Conservation (phyloP, 768 basidiomycete species). For the Boletus rubescentipes region DNA sequence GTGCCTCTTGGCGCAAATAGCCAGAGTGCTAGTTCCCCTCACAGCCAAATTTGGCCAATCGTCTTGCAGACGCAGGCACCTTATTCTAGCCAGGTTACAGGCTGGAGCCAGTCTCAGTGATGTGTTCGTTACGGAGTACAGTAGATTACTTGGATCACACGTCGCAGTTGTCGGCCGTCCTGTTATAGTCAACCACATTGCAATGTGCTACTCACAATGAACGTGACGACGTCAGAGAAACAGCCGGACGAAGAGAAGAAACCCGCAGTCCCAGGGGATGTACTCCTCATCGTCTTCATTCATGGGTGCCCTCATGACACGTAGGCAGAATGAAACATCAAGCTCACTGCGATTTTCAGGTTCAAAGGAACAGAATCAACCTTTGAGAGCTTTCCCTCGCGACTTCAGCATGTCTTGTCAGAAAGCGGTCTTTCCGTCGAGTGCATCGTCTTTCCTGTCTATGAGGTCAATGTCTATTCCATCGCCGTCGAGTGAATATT, state of each 20-base stretch:
- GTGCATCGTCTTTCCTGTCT: constrained; percentile 82
- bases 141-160: background rate
- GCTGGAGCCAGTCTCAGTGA: constrained; percentile 33
- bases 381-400: constrained; percentile 74
- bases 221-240: constrained; percentile 4
- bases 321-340: background rate
- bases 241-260: constrained; percentile 3
- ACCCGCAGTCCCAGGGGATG: constrained; percentile 32
- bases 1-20: constrained; percentile 10
- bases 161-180: background rate
- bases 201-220: constrained; percentile 12
- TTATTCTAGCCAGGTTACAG: constrained; percentile 44
- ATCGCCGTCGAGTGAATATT: constrained; percentile 6
- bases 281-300: constrained; percentile 71
- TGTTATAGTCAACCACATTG: constrained; percentile 12
- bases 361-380: constrained; percentile 68
- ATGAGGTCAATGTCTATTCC: constrained; percentile 56
- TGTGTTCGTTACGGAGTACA: background rate
- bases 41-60: constrained; percentile 32
- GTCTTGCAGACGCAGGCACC: constrained; percentile 53
- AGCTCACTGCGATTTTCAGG: constrained; percentile 26
- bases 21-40: background rate
- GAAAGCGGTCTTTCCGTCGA: constrained; percentile 60
- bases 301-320: constrained; percentile 55
- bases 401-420: constrained; percentile 73